Base-by-base conservation (phyloP, 257 asterid species). In the Anisodus acutangulus region DNA sequence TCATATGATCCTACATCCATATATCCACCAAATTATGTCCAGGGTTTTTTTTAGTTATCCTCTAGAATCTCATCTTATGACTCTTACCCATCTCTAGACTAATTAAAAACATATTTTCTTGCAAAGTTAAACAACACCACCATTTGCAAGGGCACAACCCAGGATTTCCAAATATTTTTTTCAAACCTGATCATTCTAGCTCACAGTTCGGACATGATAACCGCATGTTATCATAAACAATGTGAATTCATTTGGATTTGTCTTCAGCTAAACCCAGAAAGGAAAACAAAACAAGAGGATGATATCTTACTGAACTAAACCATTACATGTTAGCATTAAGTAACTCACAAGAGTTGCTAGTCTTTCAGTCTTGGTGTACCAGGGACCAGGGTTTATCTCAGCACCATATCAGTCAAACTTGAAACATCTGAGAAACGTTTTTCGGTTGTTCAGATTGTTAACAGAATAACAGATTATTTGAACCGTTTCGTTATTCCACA, bases 101-200 rank as follows among this genome's bases (percentile, higher is more conserved):
- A 74, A 53, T 11, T 45, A 0, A 47, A 49, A 74, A 0, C 22
- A 74, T 6, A 74, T 31, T 51, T 49, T 51, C 62, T 22, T 22
- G 22, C 62, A 22, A 74, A 74, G 53, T 49, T 74, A 74, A 74
- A 43, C 11, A 12, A 0, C 26, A 49, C 43, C 26, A 0, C 58
- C 79, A 0, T 49, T 69, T 74, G 16, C 60, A 47, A 19, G 41
- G 74, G 43, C 0, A 74, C 43, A 49, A 19, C 13, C 17, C 60
- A 74, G 60, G 80, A 47, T 74, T 74, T 74, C 80, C 60, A 49
- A 74, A 74, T 47, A 74, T 74, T 11, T 71, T 31, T 71, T 10
- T 39, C 80, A n/a, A 17, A 0, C 43, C 80, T 49, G 80, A 74
- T 0, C 43, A 74, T 49, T 74, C 19, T 72, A 43, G 60, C 43